Conservation (phyloP, 306 rosid species). For the Rubus idaeus region DNA sequence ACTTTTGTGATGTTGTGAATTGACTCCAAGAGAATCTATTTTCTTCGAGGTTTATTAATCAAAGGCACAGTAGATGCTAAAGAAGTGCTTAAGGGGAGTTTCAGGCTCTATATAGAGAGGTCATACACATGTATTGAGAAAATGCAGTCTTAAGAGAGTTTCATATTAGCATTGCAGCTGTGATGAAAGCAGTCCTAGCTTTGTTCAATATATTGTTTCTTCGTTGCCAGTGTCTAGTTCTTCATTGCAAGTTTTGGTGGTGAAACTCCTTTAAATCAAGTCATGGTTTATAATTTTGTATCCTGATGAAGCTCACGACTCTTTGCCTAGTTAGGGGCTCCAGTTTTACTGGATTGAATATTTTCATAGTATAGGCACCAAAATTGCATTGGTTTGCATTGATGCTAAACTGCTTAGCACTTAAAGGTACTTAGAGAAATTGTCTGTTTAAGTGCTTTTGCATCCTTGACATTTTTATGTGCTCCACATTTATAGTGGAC, state of each 20-base stretch:
- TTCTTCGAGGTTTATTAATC: neutral
- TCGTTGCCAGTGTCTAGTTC: neutral
- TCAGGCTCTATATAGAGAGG: neutral
- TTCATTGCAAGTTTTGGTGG: neutral
- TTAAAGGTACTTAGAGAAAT: neutral
- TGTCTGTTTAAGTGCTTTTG: neutral
- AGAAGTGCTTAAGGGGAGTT: neutral
- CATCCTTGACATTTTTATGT: neutral
- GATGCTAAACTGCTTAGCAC: neutral
- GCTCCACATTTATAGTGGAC: neutral
- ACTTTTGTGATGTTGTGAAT: neutral
- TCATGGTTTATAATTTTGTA: neutral
- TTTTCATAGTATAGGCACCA: neutral
- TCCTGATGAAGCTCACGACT: neutral
- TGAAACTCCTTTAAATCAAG: neutral
- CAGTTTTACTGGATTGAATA: neutral
- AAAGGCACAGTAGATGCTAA: neutral
- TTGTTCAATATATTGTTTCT: neutral
- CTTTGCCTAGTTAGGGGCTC: neutral
- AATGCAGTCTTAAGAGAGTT: neutral
- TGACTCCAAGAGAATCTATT: neutral
- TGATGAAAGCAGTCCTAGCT: neutral
- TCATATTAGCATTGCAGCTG: neutral
- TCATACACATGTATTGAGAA: neutral
- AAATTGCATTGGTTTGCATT: neutral